Base-by-base conservation (phyloP, 2,329 filamentous ascomycete genomes). In the Colletotrichum caudatum region DNA sequence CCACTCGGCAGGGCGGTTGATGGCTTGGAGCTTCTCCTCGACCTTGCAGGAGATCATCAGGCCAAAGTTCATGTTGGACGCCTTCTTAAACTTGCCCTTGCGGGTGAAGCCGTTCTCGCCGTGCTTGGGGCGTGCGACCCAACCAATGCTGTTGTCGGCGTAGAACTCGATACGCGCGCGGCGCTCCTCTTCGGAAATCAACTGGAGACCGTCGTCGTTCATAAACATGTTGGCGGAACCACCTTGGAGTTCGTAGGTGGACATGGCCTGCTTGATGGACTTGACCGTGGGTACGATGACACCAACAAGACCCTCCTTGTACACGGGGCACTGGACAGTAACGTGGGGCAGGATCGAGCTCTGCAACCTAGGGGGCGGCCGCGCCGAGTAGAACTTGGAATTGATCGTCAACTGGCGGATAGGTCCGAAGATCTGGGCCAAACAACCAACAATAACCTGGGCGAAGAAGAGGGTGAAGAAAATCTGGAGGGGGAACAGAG, bases 271-370 rank as follows among this genome's bases (percentile, higher is more conserved):
- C 82, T 94, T 94, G 81, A 95, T 87, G 2, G 92, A 94, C 77
- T 90, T 90, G 76, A 95, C 89, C 0, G 93, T 95, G 9, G 93
- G 93, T 26, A 86, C 88, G 76, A 95, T 94, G 80, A 97, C 94
- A 73, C 85, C 89, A 46, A 83, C 83, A 3, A 97, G 86, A 74
- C 93, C 93, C 80, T 97, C 94, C 80, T 95, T 96, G 84, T 96
- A 97, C 0, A 97, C 93, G 5, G 94, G 94, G 79, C 93, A 95
- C 78, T 97, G 94, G 53, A 97, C 92, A 3, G 93, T 95, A 74
- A 94, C 86, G 77, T 94, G 93, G 2, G 92, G 92, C 20, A 95
- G 85, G 35, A 84, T 78, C 8, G 82, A 77, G 1, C 81, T 83
- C 68, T 88, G 87, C 37, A 94, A 81, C 59, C 92, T 85, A 26